Conservation (phyloP, 768 basidiomycete species). For the Suillus fuscotomentosus region DNA sequence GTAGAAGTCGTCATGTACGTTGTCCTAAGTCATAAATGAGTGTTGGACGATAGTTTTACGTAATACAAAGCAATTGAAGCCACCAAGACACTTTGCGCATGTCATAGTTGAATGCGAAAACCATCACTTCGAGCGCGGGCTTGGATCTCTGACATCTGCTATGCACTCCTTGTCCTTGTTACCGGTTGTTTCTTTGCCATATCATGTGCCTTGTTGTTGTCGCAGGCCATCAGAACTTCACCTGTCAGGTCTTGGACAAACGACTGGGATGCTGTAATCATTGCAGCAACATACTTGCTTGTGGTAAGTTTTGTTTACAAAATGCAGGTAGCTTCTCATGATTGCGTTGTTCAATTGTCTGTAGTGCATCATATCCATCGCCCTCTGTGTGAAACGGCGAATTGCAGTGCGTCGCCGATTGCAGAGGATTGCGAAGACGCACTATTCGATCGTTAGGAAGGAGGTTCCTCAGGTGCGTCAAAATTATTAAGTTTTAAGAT, state of each 20-base stretch:
- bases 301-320: conserved; percentile 46
- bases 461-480: conserved; percentile 59
- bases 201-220: conserved; percentile 63
- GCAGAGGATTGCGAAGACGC: conserved; percentile 64
- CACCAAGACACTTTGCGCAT: not conserved
- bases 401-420: conserved; percentile 64
- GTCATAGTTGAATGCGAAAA: conserved; percentile 18
- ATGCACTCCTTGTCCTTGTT: conserved; percentile 50
- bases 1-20: conserved; percentile 16
- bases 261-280: conserved; percentile 68
- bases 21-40: not conserved
- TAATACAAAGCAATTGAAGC: not conserved
- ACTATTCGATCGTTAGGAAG: conserved; percentile 46
- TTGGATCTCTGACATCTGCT: conserved; percentile 54
- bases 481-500: not conserved
- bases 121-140: conserved; percentile 39
- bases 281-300: conserved; percentile 68
- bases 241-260: conserved; percentile 50
- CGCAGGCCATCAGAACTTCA: conserved; percentile 70
- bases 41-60: not conserved
- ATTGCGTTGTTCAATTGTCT: not conserved
- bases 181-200: conserved; percentile 55
- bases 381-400: conserved; percentile 66
- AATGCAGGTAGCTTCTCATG: not conserved
- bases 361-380: conserved; percentile 58